Evolutionary conservation across 2,329 filamentous ascomycete genomes (phyloP), one percentile per base, ranked within the genome.

Genomic region (Ampelomyces quisqualis): DNA sequence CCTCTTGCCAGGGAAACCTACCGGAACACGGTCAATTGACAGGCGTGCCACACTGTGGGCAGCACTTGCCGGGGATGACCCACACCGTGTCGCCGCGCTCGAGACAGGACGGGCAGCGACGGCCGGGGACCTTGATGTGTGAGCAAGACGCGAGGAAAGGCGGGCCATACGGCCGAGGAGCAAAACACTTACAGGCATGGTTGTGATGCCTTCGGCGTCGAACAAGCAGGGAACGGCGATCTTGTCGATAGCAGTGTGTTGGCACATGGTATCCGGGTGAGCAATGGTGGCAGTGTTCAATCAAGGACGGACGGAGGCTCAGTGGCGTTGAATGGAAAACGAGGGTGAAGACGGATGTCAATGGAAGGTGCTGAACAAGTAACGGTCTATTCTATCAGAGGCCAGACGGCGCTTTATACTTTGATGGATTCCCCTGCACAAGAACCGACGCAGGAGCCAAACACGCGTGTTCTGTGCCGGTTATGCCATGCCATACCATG

Each of bases 21-120:
- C 46, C 26, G 5, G 27, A 11, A 11, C 13, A 31, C 10, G 7
- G 15, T 38, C 54, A 70, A 41, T 68, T 69, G 22, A 70, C 67
- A n/a, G 65, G 63, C 35, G 66, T 68, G 30, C 67, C 67, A 36
- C 67, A 70, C 30, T 63, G 53, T 6, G 65, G 63, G 45, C 67
- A 70, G 49, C 62, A 64, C 42, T 69, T 69, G 18, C 67, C 67
- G 4, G 65, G 66, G 35, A 69, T 65, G 14, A 70, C 67, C 67
- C 67, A 70, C 2, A 70, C 64, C 2, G 64, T 67, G 30, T 68
- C 57, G n/a, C 67, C 67, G 29, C 65, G 61, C 37, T 68, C 66
- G 31, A 69, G 57, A 37, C 67, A 70, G 21, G 62, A 58, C 18
- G 67, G 67, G 54, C 67, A 70, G 15, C 65, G 64, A 36, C 64